Evolutionary conservation across 2,329 filamentous ascomycete genomes (phyloP), one percentile per base, ranked within the genome.

Genomic region (Fusarium heterosporum): DNA sequence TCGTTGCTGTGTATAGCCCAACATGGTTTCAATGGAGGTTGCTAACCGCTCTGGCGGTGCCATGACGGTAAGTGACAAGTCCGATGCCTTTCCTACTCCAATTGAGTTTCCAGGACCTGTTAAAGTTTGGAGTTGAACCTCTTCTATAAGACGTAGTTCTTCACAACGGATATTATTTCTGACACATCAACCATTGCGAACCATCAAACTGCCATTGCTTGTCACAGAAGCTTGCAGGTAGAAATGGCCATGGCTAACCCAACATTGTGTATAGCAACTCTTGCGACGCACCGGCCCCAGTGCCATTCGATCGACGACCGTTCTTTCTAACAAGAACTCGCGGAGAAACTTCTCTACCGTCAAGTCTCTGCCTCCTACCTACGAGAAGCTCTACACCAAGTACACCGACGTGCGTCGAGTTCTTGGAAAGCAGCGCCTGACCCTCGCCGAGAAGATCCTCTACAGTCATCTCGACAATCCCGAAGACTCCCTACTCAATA

Each of bases 371-470:
- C 82, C 85, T 17, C 92, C 93, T 45, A 92, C 92, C 28, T 97
- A 97, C 80, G 85, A 90, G 72, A 93, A 90, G 79, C 90, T 97
- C 50, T 85, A 94, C 76, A 86, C 85, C 74, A 92, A 90, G 72
- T 90, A 97, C 66, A 84, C 87, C 66, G 84, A 93, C 75, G 94
- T 97, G 30, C 85, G 86, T 52, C 85, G 87, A 53, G 87, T 97
- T 11, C 85, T 97, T 32, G 91, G 90, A 47, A 73, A 80, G 59
- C 82, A 83, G 70, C 82, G 84, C 55, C 87, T 99, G 61, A 97
- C 95, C 3, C 87, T 99, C 57, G 93, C 96, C 66, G 96, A 99
- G 82, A 99, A 99, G 87, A 97, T 99, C 74, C 87, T 99, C 59
- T 99, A 98, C 84, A 93, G 94, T 74, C 96, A 99, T 81, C 84